Evolutionary conservation across 345 rosid genomes (phyloP).

Genomic region (Atalantia buxifolia): DNA sequence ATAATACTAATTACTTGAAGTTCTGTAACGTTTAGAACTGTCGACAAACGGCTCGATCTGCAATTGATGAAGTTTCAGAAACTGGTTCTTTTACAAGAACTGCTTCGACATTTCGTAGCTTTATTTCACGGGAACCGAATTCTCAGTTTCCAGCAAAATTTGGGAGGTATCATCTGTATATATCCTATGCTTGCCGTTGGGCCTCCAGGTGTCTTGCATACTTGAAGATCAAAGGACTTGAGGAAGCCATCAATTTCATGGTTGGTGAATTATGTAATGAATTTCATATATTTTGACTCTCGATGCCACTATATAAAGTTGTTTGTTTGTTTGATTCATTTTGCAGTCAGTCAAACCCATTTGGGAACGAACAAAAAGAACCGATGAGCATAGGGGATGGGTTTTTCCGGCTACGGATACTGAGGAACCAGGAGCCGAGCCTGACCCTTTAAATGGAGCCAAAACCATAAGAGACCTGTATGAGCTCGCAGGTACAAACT

Average conservation of each 20-base stretch:
- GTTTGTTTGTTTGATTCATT: constrained; percentile 7
- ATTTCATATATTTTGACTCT: background rate
- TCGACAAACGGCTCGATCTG: constrained; percentile 69
- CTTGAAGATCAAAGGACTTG: constrained; percentile 85
- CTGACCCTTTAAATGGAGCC: constrained; percentile 68
- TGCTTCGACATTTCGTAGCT: constrained; percentile 80
- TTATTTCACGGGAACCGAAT: constrained; percentile 51
- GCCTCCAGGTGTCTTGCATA: constrained; percentile 83
- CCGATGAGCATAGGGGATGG: constrained; percentile 92
- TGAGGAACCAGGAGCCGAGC: constrained; percentile 78
- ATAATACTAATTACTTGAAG: background rate
- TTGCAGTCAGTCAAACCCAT: constrained; percentile 72
- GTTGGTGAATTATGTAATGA: constrained; percentile 34
- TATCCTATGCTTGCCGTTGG: constrained; percentile 98
- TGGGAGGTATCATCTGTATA: constrained; percentile 88
- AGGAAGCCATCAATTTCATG: constrained; percentile 68
- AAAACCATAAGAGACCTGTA: constrained; percentile 75
- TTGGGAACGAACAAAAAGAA: constrained; percentile 86
- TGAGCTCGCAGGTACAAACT: constrained; percentile 73
- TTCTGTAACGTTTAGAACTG: constrained; percentile 19
- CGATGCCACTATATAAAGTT: background rate
- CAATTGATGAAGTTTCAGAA: constrained; percentile 67
- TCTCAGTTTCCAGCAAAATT: constrained; percentile 76
- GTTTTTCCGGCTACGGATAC: constrained; percentile 56
- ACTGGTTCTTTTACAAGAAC: constrained; percentile 74